A percentile compares a stretch with the other conserved stretches of the same genome.
Conservation (phyloP, 2,329 filamentous ascomycete genomes). For the Fusarium odoratissimum region DNA sequence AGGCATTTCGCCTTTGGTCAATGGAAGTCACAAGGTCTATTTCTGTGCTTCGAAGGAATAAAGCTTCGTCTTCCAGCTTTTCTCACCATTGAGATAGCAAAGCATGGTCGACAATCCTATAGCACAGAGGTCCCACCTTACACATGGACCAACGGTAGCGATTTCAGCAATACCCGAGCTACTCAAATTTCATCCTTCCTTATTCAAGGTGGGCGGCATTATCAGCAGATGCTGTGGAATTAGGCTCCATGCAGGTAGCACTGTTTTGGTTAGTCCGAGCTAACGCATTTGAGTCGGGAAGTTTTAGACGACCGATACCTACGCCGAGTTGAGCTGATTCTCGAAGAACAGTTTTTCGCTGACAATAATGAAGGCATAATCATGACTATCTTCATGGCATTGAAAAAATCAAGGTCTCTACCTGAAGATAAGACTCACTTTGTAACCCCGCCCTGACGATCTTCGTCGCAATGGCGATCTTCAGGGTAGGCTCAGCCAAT, state of each 20-base stretch:
- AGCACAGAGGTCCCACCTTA: too few relatives aligned
- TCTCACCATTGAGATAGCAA: too few relatives aligned
- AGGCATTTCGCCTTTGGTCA: not conserved
- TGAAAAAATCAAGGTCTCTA: fast-evolving
- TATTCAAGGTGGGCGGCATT: too few relatives aligned
- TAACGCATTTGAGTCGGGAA: too few relatives aligned
- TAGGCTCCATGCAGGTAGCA: too few relatives aligned
- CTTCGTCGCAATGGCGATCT: not conserved
- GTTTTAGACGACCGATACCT: too few relatives aligned
- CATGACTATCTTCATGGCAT: fast-evolving
- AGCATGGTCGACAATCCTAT: too few relatives aligned
- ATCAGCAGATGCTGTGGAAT: too few relatives aligned
- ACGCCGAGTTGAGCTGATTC: fast-evolving
- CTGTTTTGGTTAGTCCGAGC: too few relatives aligned
- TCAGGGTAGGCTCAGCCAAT: not conserved
- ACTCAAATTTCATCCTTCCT: too few relatives aligned
- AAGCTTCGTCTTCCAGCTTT: fast-evolving
- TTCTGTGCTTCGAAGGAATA: fast-evolving
- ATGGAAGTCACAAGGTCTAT: not conserved
- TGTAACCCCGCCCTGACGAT: not conserved
- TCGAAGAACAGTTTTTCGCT: fast-evolving
- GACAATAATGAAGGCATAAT: not conserved
- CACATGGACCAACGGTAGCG: too few relatives aligned
- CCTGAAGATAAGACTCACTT: not conserved
- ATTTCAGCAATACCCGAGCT: too few relatives aligned